Base-by-base conservation (phyloP, 495 filamentous ascomycete genomes). In the Aspergillus mulundensis region DNA sequence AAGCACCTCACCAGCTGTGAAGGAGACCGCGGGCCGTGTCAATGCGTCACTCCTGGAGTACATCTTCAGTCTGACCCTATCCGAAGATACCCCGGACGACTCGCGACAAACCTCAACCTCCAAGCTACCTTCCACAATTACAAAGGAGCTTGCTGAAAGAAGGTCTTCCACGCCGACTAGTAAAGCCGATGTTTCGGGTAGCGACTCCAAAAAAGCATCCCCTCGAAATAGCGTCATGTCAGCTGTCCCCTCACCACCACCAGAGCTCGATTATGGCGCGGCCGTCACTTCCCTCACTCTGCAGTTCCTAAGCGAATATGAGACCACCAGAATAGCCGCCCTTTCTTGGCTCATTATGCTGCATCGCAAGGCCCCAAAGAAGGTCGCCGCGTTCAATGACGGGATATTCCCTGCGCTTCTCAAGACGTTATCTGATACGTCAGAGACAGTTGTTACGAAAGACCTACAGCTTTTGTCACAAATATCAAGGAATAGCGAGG, bases 271-370 rank as follows among this genome's bases (percentile, higher is more conserved):
- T 70, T 99, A 97, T 67, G 89, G 91, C n/a, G 89, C 89, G 8
- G 89, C 93, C n/a, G 95, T 99, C 38, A 92, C 85, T 68, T 94
- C 95, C 41, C 82, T 99, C 18, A 99, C 93, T 1, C 67, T 97
- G 20, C 85, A 97, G 52, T 97, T 99, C 67, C 71, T 97, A 43
- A 96, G 97, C 66, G 93, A 97, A 63, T 90, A 97, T 64, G 95
- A 97, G 75, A 91, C 89, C 36, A 97, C 95, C 0, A 83, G 95
- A 51, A 91, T 97, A 28, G 93, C 91, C 24, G 91, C 95, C 6
- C 75, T 99, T 32, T 89, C 88, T 7, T 99, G 95, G 95, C 81
- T 99, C 24, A 89, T 97, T 47, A 96, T 97, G 94, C 77, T 99
- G 49, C 94, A 99, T 66, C 83, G 87, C 42, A 97, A 95, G 72